Evolutionary conservation across 495 filamentous ascomycete species (phyloP).

Genomic region (Recurvomyces mirabilis): DNA sequence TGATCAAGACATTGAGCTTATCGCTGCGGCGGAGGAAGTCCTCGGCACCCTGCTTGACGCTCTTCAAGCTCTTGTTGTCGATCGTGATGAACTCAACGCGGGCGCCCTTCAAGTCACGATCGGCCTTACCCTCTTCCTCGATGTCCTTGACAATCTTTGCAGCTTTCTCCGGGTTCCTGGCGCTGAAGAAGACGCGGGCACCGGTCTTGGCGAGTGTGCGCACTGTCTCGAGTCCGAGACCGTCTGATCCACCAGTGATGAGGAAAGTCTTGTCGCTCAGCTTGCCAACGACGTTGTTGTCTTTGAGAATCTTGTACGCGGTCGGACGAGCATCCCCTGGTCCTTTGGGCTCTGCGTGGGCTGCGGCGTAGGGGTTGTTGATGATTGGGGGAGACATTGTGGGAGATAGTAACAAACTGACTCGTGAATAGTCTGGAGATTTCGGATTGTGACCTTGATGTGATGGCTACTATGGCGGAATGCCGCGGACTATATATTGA

Average conservation of each 20-base stretch:
- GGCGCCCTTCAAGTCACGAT: slow-evolving; percentile 2
- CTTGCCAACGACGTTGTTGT: slow-evolving; percentile 35
- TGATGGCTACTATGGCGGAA: no score
- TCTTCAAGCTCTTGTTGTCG: slow-evolving; percentile 22
- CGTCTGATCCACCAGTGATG: slow-evolving; percentile 42
- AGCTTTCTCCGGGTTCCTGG: slow-evolving; percentile 33
- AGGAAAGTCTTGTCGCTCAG: slow-evolving; percentile 39
- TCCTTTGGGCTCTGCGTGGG: slow-evolving; percentile 34
- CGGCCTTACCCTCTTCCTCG: slow-evolving; percentile 11
- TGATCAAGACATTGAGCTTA: slow-evolving; percentile 25
- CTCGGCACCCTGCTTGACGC: slow-evolving; percentile 19
- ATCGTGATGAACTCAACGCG: slow-evolving; percentile 29
- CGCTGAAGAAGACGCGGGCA: slow-evolving; percentile 37
- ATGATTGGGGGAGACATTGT: slow-evolving; percentile 2
- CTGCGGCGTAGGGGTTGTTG: slow-evolving; percentile 26
- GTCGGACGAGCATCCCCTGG: slow-evolving; percentile 46
- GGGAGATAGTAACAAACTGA: background rate
- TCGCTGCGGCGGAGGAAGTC: slow-evolving; percentile 15
- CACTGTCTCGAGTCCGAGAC: slow-evolving; percentile 43
- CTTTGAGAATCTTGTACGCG: slow-evolving; percentile 42
- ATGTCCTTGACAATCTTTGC: slow-evolving; percentile 17
- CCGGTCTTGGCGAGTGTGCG: slow-evolving; percentile 38
- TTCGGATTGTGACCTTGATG: no score
- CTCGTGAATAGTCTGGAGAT: no score
- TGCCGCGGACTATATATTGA: no score